These are phyloP conservation scores for Puccinia triticina DNA, from an alignment of 1,284 basidiomycete genomes.

Conservation along the genomic window DNA sequence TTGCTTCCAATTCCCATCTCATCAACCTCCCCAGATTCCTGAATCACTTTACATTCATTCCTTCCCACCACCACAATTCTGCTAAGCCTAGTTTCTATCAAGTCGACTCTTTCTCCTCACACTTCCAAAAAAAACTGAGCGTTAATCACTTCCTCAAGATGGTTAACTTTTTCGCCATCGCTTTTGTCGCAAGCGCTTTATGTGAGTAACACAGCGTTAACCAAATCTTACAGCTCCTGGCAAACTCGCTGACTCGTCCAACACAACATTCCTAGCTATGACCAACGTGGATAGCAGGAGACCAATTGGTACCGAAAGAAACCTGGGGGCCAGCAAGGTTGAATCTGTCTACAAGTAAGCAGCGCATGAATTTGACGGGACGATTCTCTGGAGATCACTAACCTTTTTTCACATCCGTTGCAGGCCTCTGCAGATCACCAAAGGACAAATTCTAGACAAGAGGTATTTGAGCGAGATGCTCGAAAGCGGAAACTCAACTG, in stretches of 20 bases:
- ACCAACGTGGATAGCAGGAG: background rate
- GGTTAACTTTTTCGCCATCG: conserved; percentile 3
- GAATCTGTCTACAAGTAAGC: conserved; percentile 9
- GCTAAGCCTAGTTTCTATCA: background rate
- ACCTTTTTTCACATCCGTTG: background rate
- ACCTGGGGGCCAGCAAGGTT: background rate
- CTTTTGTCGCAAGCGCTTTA: background rate
- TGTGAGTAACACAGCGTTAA: background rate
- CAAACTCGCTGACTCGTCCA: background rate
- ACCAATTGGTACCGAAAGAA: background rate
- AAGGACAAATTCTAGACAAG: background rate
- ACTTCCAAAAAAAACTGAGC: background rate
- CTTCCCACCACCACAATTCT: background rate
- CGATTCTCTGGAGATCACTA: background rate
- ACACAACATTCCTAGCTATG: background rate
- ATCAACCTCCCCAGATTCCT: background rate
- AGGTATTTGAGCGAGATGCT: background rate
- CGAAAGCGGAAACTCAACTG: background rate
- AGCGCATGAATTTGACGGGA: background rate
- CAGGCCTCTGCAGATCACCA: background rate
- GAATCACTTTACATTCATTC: background rate
- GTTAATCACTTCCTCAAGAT: background rate
- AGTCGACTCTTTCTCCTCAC: background rate
- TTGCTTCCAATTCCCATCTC: background rate
- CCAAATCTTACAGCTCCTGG: background rate